These are phyloP conservation scores for Neurospora sp. DNA, from an alignment of 495 filamentous ascomycete species.

Conservation along the genomic window DNA sequence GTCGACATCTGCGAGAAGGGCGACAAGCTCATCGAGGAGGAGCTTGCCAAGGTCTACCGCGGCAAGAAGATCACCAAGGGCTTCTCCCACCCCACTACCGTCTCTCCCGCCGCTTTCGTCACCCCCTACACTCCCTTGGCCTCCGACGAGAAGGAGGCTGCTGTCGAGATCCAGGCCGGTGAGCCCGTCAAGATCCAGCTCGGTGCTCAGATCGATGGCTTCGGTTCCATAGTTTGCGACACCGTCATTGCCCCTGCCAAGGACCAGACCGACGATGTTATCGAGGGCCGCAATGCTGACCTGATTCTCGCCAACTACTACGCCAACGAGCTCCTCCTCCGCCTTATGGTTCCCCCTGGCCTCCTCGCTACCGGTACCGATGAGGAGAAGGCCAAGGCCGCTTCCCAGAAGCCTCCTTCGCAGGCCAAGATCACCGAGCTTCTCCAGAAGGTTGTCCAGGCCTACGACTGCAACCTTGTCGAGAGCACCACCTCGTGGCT, in stretches of 20 bases:
- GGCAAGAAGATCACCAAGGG: constrained; percentile 95
- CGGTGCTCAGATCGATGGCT: constrained; percentile 95
- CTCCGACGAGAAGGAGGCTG: constrained; percentile 76
- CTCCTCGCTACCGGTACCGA: constrained; percentile 73
- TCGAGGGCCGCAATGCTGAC: constrained; percentile 70
- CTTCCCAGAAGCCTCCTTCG: constrained; percentile 65
- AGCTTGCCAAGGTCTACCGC: constrained; percentile 91
- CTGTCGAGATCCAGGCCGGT: constrained; percentile 62
- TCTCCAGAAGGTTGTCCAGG: constrained; percentile 83
- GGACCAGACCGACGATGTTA: constrained; percentile 44
- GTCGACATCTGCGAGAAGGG: constrained; percentile 88
- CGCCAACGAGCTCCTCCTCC: constrained; percentile 86
- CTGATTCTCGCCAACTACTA: constrained; percentile 86
- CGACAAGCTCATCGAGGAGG: constrained; percentile 89
- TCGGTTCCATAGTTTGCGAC: constrained; percentile 93
- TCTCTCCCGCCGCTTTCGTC: constrained; percentile 89
- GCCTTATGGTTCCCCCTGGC: constrained; percentile 83
- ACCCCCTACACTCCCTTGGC: constrained; percentile 92
- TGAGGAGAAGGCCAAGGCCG: constrained; percentile 89
- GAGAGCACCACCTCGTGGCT: constrained; percentile 97
- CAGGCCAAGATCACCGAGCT: constrained; percentile 77
- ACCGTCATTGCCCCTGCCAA: constrained; percentile 62
- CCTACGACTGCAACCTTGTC: constrained; percentile 84
- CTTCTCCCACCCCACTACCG: constrained; percentile 86
- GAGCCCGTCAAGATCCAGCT: constrained; percentile 94